Evolutionary conservation across 192 early-diverging fungal species (phyloP).

Genomic region (Coemansia sp.): DNA sequence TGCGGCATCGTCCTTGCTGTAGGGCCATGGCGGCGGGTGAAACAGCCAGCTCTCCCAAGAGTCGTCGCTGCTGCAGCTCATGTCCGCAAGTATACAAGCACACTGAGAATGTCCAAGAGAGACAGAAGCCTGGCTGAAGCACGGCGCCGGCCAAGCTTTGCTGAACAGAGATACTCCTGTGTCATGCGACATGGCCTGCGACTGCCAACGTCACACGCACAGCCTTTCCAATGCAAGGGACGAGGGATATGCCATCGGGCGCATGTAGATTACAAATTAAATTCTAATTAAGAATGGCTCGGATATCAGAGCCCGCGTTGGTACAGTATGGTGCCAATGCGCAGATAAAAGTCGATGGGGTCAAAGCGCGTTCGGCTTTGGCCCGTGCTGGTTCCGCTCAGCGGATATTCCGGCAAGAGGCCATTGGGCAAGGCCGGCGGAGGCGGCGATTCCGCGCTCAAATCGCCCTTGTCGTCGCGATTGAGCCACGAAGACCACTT

Average conservation of each 20-base stretch:
- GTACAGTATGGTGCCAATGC: conserved; percentile 59
- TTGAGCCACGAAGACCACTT: conserved; percentile 41
- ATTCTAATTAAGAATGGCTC: background rate
- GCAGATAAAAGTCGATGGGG: conserved; percentile 65
- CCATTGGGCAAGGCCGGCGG: background rate
- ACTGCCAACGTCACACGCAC: no score
- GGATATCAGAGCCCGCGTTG: conserved; percentile 55
- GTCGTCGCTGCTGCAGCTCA: no score
- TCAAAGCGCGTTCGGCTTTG: conserved; percentile 51
- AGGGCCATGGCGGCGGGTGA: conserved; percentile 29
- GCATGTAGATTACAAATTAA: no score
- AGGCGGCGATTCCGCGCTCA: background rate
- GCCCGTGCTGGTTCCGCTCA: background rate
- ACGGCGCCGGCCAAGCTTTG: no score
- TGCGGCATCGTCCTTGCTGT: conserved; percentile 9
- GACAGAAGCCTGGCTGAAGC: no score
- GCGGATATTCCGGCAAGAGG: background rate
- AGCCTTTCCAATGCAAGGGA: no score
- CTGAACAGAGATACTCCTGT: no score
- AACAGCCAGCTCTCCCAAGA: conserved; percentile 22
- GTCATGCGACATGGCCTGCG: no score
- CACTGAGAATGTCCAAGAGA: no score
- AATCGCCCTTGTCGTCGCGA: background rate
- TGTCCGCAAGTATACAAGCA: no score
- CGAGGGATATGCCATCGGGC: no score